A percentile compares a stretch with the other conserved stretches of the same genome.
Evolutionary conservation across 495 filamentous ascomycete species (phyloP).

Genomic region (Penicillium manginii): DNA sequence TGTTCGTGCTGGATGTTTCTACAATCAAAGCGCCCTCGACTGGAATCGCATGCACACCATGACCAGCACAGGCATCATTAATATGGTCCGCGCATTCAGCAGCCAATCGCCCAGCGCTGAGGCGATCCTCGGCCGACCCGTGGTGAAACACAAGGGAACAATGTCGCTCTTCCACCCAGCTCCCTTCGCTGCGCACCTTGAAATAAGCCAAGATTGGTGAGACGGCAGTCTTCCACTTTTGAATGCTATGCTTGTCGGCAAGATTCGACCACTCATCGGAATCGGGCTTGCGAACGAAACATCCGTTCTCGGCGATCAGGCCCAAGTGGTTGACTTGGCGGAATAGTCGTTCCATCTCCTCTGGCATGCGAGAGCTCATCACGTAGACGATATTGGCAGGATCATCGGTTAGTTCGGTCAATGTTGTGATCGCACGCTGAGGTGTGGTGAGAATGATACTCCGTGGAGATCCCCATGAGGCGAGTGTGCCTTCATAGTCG

Average conservation of each 20-base stretch:
- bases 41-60: slow-evolving; percentile 83
- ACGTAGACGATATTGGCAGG: slow-evolving; percentile 85
- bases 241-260: slow-evolving; percentile 66
- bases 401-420: slow-evolving; percentile 79
- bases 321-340: slow-evolving; percentile 75
- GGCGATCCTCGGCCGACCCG: slow-evolving; percentile 75
- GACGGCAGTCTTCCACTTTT: slow-evolving; percentile 78
- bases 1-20: slow-evolving; percentile 80
- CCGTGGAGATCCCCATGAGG: slow-evolving; percentile 77
- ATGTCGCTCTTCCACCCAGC: slow-evolving; percentile 81
- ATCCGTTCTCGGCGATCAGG: slow-evolving; percentile 90
- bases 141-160: slow-evolving; percentile 90
- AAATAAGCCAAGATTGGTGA: slow-evolving; percentile 81
- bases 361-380: slow-evolving; percentile 82
- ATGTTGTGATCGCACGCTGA: slow-evolving; percentile 76
- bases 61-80: slow-evolving; percentile 84
- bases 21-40: slow-evolving; percentile 76
- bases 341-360: slow-evolving; percentile 87
- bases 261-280: slow-evolving; percentile 71
- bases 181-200: slow-evolving; percentile 82
- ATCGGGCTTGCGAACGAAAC: slow-evolving; percentile 76
- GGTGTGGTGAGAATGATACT: slow-evolving; percentile 82
- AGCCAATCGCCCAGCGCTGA: slow-evolving; percentile 72
- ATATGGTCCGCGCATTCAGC: slow-evolving; percentile 89
- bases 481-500: slow-evolving; percentile 90